Evolutionary conservation across 352 stramenopile genomes (phyloP).

Genomic region (Salisapilia sapeloensis): DNA sequence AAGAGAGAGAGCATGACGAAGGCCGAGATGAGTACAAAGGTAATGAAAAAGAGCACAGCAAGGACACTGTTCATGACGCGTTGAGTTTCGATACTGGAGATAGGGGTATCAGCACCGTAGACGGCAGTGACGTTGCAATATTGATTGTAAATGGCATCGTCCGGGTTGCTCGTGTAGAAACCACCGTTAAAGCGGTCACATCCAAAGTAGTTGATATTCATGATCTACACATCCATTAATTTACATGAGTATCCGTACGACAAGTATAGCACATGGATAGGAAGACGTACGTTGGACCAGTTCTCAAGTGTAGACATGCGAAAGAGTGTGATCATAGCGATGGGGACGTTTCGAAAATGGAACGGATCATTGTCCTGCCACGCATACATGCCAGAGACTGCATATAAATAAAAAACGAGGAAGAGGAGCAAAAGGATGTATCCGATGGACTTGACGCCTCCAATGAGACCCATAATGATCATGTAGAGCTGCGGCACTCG

Average conservation of each 20-base stretch:
- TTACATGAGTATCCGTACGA: constrained; percentile 2
- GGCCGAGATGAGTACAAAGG: constrained; percentile 76
- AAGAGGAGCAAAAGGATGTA: constrained; percentile 81
- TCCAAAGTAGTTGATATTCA: constrained; percentile 73
- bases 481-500: constrained; percentile 80
- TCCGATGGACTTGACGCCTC: constrained; percentile 75
- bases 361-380: constrained; percentile 79
- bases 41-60: constrained; percentile 64
- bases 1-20: constrained; percentile 85
- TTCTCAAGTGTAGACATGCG: constrained; percentile 71
- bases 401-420: constrained; percentile 82
- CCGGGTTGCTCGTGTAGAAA: constrained; percentile 35
- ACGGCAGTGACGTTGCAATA: constrained; percentile 46
- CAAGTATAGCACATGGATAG: not conserved
- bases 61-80: constrained; percentile 34
- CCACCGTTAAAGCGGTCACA: constrained; percentile 46
- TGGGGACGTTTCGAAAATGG: constrained; percentile 58
- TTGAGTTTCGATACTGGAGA: constrained; percentile 10
- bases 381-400: constrained; percentile 82
- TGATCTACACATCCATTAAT: constrained; percentile 36
- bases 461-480: constrained; percentile 83
- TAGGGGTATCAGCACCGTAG: constrained; percentile 29
- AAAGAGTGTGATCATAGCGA: constrained; percentile 76
- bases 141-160: constrained; percentile 15
- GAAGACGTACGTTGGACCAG: constrained; percentile 34